Conservation (phyloP, 257 asterid genomes). For the Solanum chmielewskii region DNA sequence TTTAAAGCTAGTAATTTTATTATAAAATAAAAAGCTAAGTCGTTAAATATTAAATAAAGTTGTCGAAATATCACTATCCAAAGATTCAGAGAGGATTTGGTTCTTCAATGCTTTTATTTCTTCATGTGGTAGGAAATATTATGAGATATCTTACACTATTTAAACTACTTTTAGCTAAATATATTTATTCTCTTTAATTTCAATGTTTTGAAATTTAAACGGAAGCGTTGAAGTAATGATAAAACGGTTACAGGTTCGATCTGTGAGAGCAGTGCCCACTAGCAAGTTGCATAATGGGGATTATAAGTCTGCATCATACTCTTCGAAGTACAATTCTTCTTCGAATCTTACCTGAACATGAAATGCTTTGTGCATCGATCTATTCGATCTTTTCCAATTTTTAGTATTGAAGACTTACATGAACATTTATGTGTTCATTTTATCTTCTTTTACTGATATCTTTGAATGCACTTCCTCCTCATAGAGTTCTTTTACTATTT, state of each 20-base stretch:
- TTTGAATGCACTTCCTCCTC: neutral
- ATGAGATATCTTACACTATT: neutral
- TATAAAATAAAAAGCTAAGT: neutral
- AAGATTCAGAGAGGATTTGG: neutral
- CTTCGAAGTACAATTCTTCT: neutral
- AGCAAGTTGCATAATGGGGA: neutral
- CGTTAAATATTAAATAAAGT: neutral
- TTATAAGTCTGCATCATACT: no score
- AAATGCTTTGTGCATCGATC: no score
- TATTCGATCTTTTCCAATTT: neutral
- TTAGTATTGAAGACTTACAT: neutral
- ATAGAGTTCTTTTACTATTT: neutral
- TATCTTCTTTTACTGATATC: neutral
- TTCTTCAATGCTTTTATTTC: neutral
- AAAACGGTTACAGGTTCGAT: no score
- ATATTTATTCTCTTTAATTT: neutral
- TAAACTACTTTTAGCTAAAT: neutral
- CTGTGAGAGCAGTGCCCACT: neutral
- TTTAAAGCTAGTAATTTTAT: neutral
- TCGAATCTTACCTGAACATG: fast-evolving
- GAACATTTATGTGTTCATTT: neutral
- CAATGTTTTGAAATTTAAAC: neutral
- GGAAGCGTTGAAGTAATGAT: neutral
- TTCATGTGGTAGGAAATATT: neutral
- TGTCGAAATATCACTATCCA: neutral